A percentile compares a stretch with the other conserved stretches of the same genome.
Evolutionary conservation across 257 asterid genomes (phyloP).

Genomic region (Paulownia fortunei): DNA sequence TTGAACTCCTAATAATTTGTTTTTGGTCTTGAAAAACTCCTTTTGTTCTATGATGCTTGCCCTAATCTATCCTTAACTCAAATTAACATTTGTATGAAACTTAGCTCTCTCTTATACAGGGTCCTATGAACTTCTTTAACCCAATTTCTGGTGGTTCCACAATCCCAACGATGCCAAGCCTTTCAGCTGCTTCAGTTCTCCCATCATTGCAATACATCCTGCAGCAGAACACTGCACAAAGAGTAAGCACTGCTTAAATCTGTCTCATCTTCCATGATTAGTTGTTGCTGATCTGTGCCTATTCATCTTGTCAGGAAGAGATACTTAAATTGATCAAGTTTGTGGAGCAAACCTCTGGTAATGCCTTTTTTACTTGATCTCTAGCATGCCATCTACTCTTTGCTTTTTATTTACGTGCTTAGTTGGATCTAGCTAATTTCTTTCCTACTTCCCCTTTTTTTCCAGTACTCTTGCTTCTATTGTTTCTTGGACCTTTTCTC

Average conservation of each 20-base stretch:
- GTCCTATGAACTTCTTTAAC: constrained; percentile 45
- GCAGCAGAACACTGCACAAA: constrained; percentile 73
- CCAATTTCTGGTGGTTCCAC: constrained; percentile 55
- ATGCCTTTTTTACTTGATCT: constrained; percentile 24
- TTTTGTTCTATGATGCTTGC: not conserved
- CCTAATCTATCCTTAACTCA: not conserved
- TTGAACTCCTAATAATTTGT: not conserved
- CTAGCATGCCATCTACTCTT: not conserved
- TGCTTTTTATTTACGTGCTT: not conserved
- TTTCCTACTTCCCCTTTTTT: not conserved
- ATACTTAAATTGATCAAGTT: constrained; percentile 67
- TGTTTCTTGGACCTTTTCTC: not conserved
- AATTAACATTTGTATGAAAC: constrained; percentile 31
- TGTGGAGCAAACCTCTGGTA: constrained; percentile 80
- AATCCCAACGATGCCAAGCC: constrained; percentile 50
- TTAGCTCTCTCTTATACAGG: constrained; percentile 51
- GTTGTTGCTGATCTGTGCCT: constrained; percentile 42
- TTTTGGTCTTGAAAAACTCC: not conserved
- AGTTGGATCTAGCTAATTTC: not conserved
- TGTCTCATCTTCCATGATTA: constrained; percentile 18
- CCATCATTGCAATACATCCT: constrained; percentile 70
- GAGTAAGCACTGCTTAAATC: constrained; percentile 55
- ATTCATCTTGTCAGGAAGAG: constrained; percentile 67
- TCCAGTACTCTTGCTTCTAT: not conserved
- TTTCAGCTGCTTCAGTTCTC: constrained; percentile 57